phyloP scores from a whole-genome alignment of 805 yeast species.

The Wickerhamomyces xylosicus region DNA sequence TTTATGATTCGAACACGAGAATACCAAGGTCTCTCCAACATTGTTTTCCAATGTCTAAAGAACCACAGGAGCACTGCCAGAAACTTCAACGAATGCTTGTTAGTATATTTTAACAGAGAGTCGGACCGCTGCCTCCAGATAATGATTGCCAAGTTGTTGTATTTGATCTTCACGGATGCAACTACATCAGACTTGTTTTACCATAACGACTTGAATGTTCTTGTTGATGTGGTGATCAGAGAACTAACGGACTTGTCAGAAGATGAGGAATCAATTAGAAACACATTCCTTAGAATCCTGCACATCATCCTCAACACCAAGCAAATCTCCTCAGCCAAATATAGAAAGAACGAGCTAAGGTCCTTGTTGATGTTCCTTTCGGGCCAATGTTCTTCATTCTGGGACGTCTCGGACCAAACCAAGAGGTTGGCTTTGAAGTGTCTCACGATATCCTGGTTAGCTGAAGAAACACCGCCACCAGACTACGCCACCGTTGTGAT shows the following conservation, averaged over 20 bases:
- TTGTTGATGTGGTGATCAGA: slow-evolving; percentile 73
- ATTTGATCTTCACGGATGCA: slow-evolving; percentile 56
- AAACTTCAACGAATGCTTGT: slow-evolving; percentile 56
- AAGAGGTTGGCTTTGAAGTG: slow-evolving; percentile 28
- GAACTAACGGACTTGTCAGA: slow-evolving; percentile 65
- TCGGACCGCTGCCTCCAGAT: slow-evolving; percentile 63
- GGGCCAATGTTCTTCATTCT: slow-evolving; percentile 21
- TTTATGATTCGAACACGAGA: slow-evolving; percentile 51
- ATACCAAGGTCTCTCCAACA: slow-evolving; percentile 24
- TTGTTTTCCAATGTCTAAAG: slow-evolving; percentile 46
- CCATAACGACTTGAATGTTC: slow-evolving; percentile 74
- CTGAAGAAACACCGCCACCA: slow-evolving; percentile 1
- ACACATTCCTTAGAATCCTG: slow-evolving; percentile 65
- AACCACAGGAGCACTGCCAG: slow-evolving; percentile 29
- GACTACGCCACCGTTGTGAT: slow-evolving; percentile 1
- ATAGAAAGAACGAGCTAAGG: slow-evolving; percentile 45
- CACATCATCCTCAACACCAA: slow-evolving; percentile 61
- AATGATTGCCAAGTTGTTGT: slow-evolving; percentile 69
- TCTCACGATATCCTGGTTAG: slow-evolving; percentile 22
- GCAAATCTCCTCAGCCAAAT: slow-evolving; percentile 43
- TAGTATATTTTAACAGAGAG: slow-evolving; percentile 71
- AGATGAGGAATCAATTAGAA: slow-evolving; percentile 46
- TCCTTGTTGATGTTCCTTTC: slow-evolving; percentile 41
- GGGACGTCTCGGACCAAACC: slow-evolving; percentile 27
- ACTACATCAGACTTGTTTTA: slow-evolving; percentile 59